Evolutionary conservation across 805 yeast species (phyloP), one percentile per base, ranked within the genome.

Genomic region (Myxozyma sirexii): DNA sequence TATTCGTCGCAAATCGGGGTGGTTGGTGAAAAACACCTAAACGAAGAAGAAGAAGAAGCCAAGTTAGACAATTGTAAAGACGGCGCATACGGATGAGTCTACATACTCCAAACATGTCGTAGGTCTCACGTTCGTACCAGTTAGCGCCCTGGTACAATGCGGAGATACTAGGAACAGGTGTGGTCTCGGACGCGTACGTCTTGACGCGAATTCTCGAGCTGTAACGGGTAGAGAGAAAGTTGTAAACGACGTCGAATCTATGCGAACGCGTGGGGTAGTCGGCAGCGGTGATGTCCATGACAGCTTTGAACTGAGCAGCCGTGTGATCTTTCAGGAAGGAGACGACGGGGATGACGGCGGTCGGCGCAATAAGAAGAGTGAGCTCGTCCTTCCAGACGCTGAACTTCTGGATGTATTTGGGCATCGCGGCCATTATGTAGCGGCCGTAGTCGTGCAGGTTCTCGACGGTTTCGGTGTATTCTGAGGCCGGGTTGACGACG

Each of bases 321-420:
- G 93, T 85, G 75, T 90, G 96, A 74, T 88, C 83, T 68, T 82
- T 83, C 74, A 90, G 78, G 71, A 87, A 90, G 23, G 82, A 75
- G 72, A 85, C 75, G 59, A 84, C 84, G n/a, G 90, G 94, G 65
- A 84, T 78, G 56, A 90, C 73, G 5, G 90, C 92, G 24, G 82
- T 75, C 46, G 96, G 96, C 2, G 90, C 87, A 60, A 87, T 83
- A 73, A 84, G 85, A 53, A 90, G 74, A 45, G 86, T 82, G 72
- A 90, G 82, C 76, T 90, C 96, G 72, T 90, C 96, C 75, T 90
- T 90, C 96, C 96, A 90, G 50, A 90, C 96, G 4, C 89, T 79
- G 69, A 88, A 90, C 73, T 87, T 87, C 76, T 90, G 96, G 63
- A 90, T 81, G 70, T 77, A 88, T 74, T 88, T 90, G 49, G 96